Evolutionary conservation across 129 eudicot genomes (phyloP), one percentile per base, ranked within the genome.

Genomic region (Artemisia tridentata): DNA sequence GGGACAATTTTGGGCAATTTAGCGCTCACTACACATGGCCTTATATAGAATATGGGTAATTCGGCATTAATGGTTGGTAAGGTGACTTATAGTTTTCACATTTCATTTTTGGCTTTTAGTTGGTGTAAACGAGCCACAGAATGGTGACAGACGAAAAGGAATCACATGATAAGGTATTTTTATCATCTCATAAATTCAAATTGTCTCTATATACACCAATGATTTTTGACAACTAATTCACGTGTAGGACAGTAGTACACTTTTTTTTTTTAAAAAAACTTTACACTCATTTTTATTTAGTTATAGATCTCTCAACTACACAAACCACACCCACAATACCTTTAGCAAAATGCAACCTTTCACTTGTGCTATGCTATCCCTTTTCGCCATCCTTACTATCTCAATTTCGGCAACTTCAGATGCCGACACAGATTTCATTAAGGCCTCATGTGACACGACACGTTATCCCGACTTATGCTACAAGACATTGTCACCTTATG

Each of bases 181-280:
- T 77, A 63, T 23, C 54, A 59, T 77, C 21, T 9, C 53, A 7
- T 64, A 25, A 41, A 23, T 77, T 63, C 43, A 25, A 41, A 23
- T 77, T 63, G 69, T 69, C 80, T 69, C 63, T 69, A 71, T 11
- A 11, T 5, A 11, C 73, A 11, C 73, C 73, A 79, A 79, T 79
- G 34, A 79, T 79, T 50, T 79, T 67, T 41, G 54, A 67, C 71
- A 73, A 73, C 83, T 49, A 79, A 68, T 79, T 79, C 79, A 73
- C 83, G 65, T 79, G 83, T 65, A 51, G 43, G 73, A 79, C 69
- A 73, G 72, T 50, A 68, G 51, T 58, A 62, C 83, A 52, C 15
- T 49, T 54, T 72, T 69, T 60, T 56, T 72, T 49, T 49, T 38
- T n/a, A n/a, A n/a, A n/a, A n/a, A n/a, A 29, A 21, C 62, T 19